Conservation (phyloP, 768 basidiomycete species). For the Lactarius deliciosus region DNA sequence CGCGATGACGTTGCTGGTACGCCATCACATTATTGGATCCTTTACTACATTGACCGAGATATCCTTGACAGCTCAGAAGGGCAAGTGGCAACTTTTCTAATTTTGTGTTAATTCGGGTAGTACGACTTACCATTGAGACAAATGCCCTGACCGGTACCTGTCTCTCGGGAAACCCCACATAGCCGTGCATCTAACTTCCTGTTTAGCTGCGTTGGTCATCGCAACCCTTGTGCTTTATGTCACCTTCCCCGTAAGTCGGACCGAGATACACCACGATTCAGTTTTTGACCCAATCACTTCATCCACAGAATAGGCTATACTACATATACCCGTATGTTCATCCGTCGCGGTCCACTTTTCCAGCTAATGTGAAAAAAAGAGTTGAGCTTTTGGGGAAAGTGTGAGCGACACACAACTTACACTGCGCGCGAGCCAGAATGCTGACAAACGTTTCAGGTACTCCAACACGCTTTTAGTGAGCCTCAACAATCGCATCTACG, state of each 20-base stretch:
- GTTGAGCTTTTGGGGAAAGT: background rate
- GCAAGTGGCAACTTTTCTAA: background rate
- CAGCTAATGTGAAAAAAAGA: background rate
- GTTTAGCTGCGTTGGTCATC: background rate
- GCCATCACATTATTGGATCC: background rate
- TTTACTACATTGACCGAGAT: background rate
- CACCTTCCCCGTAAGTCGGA: background rate
- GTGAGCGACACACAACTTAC: background rate
- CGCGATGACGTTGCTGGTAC: background rate
- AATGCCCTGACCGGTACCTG: background rate
- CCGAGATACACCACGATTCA: background rate
- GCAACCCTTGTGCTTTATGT: background rate
- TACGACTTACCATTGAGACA: background rate
- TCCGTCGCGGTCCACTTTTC: background rate
- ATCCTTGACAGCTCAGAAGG: background rate
- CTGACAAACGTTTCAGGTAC: background rate
- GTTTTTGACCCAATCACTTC: background rate
- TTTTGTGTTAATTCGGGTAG: background rate
- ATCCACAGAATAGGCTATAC: background rate
- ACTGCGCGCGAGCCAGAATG: background rate
- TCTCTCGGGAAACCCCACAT: background rate
- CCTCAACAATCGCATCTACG: background rate
- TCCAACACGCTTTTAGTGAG: background rate
- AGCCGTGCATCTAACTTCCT: background rate
- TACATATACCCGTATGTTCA: background rate